These are phyloP conservation scores for Orbilia quercus DNA, from an alignment of 2,329 filamentous ascomycete species.

Conservation along the genomic window DNA sequence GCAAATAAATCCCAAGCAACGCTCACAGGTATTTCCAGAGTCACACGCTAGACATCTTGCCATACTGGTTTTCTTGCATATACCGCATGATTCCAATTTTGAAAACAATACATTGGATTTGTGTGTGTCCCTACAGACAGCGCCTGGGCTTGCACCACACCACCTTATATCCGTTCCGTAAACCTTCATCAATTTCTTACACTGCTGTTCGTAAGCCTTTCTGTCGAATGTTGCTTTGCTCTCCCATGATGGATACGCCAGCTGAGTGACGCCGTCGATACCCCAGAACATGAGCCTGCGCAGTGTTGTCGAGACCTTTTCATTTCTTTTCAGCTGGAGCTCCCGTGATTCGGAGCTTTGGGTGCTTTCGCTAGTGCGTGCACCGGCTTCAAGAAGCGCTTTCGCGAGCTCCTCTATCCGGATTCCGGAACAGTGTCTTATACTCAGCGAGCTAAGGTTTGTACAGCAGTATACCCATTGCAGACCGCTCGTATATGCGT, in stretches of 20 bases:
- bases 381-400: background rate
- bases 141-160: background rate
- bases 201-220: constrained; percentile 1
- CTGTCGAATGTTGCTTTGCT: background rate
- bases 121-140: background rate
- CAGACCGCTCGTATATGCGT: background rate
- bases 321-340: background rate
- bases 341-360: background rate
- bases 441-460: constrained; percentile 18
- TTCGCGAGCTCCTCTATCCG: constrained; percentile 3
- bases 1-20: constrained; percentile 29
- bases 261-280: constrained; percentile 13
- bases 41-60: background rate
- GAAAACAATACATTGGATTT: constrained; percentile 14
- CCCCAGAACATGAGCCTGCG: constrained; percentile 20
- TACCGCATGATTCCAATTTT: constrained; percentile 6
- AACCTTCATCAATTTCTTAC: constrained; percentile 9
- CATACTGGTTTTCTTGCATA: constrained; percentile 3
- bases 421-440: constrained; percentile 23
- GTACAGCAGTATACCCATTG: constrained; percentile 19
- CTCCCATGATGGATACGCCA: constrained; percentile 15
- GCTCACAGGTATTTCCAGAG: constrained; percentile 17
- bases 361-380: background rate
- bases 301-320: constrained; percentile 10
- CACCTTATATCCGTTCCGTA: constrained; percentile 27